phyloP scores from a whole-genome alignment of 129 eudicot genomes.

The Kitagawia praeruptora region DNA sequence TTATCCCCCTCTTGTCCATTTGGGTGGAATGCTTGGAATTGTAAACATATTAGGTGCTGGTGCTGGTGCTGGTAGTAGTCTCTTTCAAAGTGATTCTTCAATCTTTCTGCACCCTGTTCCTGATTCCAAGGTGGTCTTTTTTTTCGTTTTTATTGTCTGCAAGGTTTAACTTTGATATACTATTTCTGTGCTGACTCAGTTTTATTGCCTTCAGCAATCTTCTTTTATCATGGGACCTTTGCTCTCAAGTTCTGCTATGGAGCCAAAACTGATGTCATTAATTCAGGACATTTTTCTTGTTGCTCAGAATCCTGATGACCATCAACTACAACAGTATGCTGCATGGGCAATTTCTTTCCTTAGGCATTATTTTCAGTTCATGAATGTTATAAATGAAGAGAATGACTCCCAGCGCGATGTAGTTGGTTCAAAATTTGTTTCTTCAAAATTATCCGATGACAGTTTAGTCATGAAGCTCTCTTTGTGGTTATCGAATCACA shows the following conservation, averaged over 20 bases:
- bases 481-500: conserved; percentile 63
- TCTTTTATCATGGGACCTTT: conserved; percentile 57
- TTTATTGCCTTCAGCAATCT: conserved; percentile 36
- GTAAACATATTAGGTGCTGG: conserved; percentile 87
- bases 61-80: conserved; percentile 57
- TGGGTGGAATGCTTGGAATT: conserved; percentile 95
- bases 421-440: conserved; percentile 29
- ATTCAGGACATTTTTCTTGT: conserved; percentile 84
- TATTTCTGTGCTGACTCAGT: not conserved
- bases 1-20: conserved; percentile 58
- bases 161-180: not conserved
- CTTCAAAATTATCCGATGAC: conserved; percentile 60
- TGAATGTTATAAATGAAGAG: conserved; percentile 33
- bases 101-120: conserved; percentile 21
- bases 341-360: conserved; percentile 90
- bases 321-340: conserved; percentile 66
- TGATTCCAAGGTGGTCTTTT: conserved; percentile 35
- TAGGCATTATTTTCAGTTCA: conserved; percentile 49
- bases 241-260: conserved; percentile 51
- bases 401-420: conserved; percentile 10
- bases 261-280: conserved; percentile 39
- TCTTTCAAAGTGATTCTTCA: conserved; percentile 30
- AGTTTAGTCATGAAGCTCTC: conserved; percentile 63
- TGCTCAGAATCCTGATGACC: conserved; percentile 65
- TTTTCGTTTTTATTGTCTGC: not conserved